phyloP scores from a whole-genome alignment of 2,329 filamentous ascomycete genomes.

The Gnomoniopsis sp. region DNA sequence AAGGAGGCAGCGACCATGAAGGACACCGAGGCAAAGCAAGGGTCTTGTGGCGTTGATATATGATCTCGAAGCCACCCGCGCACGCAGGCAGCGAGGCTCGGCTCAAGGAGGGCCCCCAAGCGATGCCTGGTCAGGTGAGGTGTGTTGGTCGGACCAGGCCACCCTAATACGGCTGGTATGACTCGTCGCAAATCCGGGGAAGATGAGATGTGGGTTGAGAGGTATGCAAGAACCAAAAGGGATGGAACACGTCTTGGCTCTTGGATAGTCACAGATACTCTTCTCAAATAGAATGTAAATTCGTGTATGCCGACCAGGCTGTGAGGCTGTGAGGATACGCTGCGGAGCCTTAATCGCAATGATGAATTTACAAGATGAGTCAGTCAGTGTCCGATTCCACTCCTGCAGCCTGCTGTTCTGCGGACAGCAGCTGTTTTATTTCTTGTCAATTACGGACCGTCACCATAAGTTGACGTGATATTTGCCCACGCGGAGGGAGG shows the following conservation, averaged over 20 bases:
- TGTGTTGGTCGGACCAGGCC: background rate
- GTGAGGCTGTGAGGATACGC: no score
- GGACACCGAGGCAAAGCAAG: background rate
- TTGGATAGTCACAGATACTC: background rate
- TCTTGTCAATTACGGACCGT: background rate
- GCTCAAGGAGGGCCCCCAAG: background rate
- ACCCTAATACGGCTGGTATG: background rate
- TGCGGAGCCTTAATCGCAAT: no score
- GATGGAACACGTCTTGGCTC: background rate
- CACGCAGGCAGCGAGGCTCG: background rate
- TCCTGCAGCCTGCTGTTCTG: background rate
- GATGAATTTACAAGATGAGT: background rate
- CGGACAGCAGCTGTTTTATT: background rate
- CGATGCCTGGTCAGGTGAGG: background rate
- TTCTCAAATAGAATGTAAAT: background rate
- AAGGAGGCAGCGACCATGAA: background rate
- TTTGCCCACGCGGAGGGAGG: background rate
- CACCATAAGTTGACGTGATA: background rate
- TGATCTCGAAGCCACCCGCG: background rate
- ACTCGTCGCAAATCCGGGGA: background rate
- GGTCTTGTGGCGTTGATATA: background rate
- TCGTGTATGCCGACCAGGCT: background rate
- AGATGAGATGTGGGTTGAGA: background rate
- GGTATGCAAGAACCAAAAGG: background rate
- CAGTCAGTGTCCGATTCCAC: background rate